Evolutionary conservation across 2,329 filamentous ascomycete species (phyloP), one percentile per base, ranked within the genome.

Genomic region (Xylariaceae sp.): DNA sequence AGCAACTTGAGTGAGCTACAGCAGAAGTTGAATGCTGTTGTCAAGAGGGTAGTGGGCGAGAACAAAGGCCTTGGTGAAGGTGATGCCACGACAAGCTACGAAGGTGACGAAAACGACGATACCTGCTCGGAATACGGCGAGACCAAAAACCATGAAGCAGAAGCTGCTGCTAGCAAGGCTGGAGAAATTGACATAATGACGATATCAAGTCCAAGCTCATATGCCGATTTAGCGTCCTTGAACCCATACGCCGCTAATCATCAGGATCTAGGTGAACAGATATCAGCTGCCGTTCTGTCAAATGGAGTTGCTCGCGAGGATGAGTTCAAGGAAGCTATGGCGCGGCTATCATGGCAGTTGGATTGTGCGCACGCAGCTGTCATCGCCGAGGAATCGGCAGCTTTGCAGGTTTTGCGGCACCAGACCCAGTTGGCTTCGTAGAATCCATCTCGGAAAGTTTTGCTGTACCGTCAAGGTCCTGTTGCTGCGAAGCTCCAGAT

Each of bases 191-290:
- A n/a, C n/a, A n/a, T n/a, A n/a, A n/a, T 15, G 7, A 33, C 40
- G 11, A 39, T 53, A 11, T 50, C 44, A 11, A 48, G 43, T 27
- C 55, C 58, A 8, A 41, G 20, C 18, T 56, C 50, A 3, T 64
- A 63, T 33, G 37, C 36, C 26, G 53, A 59, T 3, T 45, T 59
- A 8, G 35, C 56, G 1, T 41, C 36, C 1, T 13, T 39, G 4
- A 61, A 63, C 36, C 56, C 61, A 1, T 61, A 62, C 27, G 3
- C 9, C 24, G 3, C 21, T 6, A 26, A 43, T 26, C 6, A 24
- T 4, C 33, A 26, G 13, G 40, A 46, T 20, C 23, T 50, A 1
- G 9, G 9, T 5, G 6, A 10, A 1, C 43, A 21, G 2, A 10
- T 53, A 1, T 30, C 44, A 6, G 3, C 3, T 33, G 15, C 16